Evolutionary conservation across 1,284 basidiomycete genomes (phyloP), one percentile per base, ranked within the genome.

Genomic region (Cystobasidiaceae sp.): DNA sequence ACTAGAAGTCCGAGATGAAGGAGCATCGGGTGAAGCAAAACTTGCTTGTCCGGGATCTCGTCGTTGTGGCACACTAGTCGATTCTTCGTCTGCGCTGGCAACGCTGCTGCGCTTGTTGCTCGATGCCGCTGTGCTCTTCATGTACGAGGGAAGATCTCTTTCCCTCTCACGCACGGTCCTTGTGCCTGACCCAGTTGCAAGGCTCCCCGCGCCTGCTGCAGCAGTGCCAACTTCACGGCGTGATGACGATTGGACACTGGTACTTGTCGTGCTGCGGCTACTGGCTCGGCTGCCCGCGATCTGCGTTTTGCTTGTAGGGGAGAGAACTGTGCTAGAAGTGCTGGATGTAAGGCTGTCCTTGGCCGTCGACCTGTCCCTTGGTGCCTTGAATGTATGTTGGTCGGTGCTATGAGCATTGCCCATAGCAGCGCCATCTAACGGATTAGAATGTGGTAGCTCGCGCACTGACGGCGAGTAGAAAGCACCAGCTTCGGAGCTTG

Each of bases 71-170:
- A n/a, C n/a, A n/a, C 7, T 19, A 23, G n/a, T 23, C 7, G 44
- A 23, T 9, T 8, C 7, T 8, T 8, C 44, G 44, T 46, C 44
- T 23, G 43, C 19, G 19, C 46, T 44, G 5, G 33, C 52, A 15
- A 32, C 27, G 45, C 55, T 59, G 9, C 32, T 44, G 39, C 63
- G 49, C 46, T 49, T 44, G n/a, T 37, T 59, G 8, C 39, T 21
- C 2, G 63, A 66, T 19, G 54, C 55, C 27, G 39, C 32, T 25
- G 63, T 58, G 13, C 46, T 46, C 13, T 55, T 28, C 63, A 66
- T 66, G 28, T 58, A 59, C 3, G 63, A 66, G 1, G 63, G 63
- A 34, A 66, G 19, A 19, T 66, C 54, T 28, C 55, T 66, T 30
- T 57, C 62, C 28, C 27, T 57, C 21, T 58, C 45, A 17, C 27